Percentiles rank a stretch among this genome's conserved stretches.
phyloP scores from a whole-genome alignment of 768 basidiomycete genomes.

The Hygrophorus pudorinus region DNA sequence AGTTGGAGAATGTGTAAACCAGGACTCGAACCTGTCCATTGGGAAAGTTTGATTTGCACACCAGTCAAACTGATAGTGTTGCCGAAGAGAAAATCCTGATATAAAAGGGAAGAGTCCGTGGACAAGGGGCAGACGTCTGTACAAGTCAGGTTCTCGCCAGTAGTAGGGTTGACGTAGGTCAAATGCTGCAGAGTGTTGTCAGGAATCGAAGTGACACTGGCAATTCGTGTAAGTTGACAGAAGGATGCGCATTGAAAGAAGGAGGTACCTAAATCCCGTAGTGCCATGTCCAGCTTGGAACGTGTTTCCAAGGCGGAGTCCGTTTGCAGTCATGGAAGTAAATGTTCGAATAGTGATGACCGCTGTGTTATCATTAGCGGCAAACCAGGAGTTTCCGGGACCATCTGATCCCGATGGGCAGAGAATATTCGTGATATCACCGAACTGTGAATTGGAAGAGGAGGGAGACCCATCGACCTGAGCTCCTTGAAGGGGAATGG shows the following conservation, averaged over 20 bases:
- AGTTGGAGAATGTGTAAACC: slow-evolving; percentile 90
- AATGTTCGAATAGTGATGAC: slow-evolving; percentile 74
- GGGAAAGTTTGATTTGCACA: slow-evolving; percentile 72
- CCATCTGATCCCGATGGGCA: slow-evolving; percentile 84
- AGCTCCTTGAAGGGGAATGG: slow-evolving; percentile 58
- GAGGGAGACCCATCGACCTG: slow-evolving; percentile 50
- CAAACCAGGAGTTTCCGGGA: slow-evolving; percentile 79
- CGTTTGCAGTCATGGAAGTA: slow-evolving; percentile 61
- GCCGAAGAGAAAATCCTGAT: slow-evolving; percentile 90
- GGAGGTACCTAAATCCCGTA: slow-evolving; percentile 71
- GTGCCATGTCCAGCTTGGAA: slow-evolving; percentile 76
- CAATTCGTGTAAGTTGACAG: slow-evolving; percentile 2
- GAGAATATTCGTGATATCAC: slow-evolving; percentile 57
- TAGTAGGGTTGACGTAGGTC: slow-evolving; percentile 66
- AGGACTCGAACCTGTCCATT: slow-evolving; percentile 63
- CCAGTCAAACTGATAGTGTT: slow-evolving; percentile 65
- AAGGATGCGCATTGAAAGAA: neutral
- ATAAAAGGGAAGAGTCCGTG: slow-evolving; percentile 64
- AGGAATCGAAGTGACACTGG: slow-evolving; percentile 78
- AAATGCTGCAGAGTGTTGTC: slow-evolving; percentile 76
- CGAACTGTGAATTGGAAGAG: slow-evolving; percentile 48
- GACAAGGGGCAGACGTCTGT: slow-evolving; percentile 70
- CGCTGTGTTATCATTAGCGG: slow-evolving; percentile 56
- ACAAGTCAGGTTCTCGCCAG: slow-evolving; percentile 71
- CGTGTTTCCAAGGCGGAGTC: slow-evolving; percentile 87